phyloP scores from a whole-genome alignment of 345 rosid genomes.

The Melastoma malabathricum region DNA sequence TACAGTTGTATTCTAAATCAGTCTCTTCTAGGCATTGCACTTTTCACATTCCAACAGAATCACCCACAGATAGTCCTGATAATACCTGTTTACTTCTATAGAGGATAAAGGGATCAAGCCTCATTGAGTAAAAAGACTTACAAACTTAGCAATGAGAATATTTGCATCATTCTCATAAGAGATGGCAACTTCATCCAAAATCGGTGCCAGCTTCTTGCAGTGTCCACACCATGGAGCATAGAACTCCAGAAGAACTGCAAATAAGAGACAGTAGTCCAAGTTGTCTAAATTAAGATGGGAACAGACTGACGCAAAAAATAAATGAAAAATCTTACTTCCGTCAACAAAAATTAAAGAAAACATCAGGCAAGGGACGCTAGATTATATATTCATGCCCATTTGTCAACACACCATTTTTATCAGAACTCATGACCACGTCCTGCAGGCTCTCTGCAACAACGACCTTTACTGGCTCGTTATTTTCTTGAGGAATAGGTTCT shows the following conservation, averaged over 20 bases:
- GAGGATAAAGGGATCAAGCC: background rate
- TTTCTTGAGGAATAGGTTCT: slow-evolving; percentile 79
- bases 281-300: background rate
- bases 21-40: too few relatives aligned
- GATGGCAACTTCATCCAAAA: slow-evolving; percentile 84
- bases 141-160: slow-evolving; percentile 69
- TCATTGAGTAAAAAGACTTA: slow-evolving; percentile 19
- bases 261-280: slow-evolving; percentile 1
- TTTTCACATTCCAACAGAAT: too few relatives aligned
- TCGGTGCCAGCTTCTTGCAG: slow-evolving; percentile 82
- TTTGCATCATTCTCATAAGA: slow-evolving; percentile 46
- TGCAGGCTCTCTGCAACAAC: slow-evolving; percentile 83
- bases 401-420: slow-evolving; percentile 54
- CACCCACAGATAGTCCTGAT: too few relatives aligned
- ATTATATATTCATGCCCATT: background rate
- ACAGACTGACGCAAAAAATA: too few relatives aligned
- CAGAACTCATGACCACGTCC: slow-evolving; percentile 62
- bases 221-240: slow-evolving; percentile 99
- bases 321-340: too few relatives aligned
- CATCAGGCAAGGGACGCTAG: background rate
- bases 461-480: slow-evolving; percentile 80
- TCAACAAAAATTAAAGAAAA: background rate
- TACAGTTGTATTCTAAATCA: too few relatives aligned
- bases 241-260: slow-evolving; percentile 78
- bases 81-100: background rate